phyloP scores from a whole-genome alignment of 2,329 filamentous ascomycete species.

The Clathrospora elynae region DNA sequence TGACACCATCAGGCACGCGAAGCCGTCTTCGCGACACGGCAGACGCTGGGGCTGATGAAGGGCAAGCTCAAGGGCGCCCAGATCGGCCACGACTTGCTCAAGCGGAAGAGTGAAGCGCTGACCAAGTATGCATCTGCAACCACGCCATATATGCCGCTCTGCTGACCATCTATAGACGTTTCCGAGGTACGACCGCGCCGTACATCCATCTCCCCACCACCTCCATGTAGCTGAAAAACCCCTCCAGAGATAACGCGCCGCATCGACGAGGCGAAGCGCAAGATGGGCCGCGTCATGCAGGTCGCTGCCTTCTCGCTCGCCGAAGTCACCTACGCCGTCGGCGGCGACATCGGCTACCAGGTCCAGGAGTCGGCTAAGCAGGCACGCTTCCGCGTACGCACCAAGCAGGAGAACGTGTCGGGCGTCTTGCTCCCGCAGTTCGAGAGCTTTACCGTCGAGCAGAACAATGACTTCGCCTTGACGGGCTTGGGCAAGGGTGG shows the following conservation, averaged over 20 bases:
- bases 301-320: conserved; percentile 97
- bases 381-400: conserved; percentile 88
- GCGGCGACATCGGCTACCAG: conserved; percentile 92
- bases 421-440: conserved; percentile 94
- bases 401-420: conserved; percentile 97
- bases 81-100: conserved; percentile 87
- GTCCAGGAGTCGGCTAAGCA: conserved; percentile 94
- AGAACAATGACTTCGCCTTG: conserved; percentile 92
- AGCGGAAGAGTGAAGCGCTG: conserved; percentile 96
- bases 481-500: conserved; percentile 96
- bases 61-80: conserved; percentile 85
- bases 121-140: conserved; percentile 72
- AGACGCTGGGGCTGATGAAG: conserved; percentile 97
- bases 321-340: conserved; percentile 96
- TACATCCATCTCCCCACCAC: conserved; percentile 4
- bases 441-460: conserved; percentile 86
- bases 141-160: conserved; percentile 9
- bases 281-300: conserved; percentile 99
- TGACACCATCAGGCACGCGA: conserved; percentile 75
- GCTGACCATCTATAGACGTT: conserved; percentile 64
- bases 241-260: conserved; percentile 81
- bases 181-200: conserved; percentile 69
- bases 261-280: conserved; percentile 98
- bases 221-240: conserved; percentile 32
- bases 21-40: conserved; percentile 95